Evolutionary conservation across 306 rosid species (phyloP).

Genomic region (Trifolium dubium): DNA sequence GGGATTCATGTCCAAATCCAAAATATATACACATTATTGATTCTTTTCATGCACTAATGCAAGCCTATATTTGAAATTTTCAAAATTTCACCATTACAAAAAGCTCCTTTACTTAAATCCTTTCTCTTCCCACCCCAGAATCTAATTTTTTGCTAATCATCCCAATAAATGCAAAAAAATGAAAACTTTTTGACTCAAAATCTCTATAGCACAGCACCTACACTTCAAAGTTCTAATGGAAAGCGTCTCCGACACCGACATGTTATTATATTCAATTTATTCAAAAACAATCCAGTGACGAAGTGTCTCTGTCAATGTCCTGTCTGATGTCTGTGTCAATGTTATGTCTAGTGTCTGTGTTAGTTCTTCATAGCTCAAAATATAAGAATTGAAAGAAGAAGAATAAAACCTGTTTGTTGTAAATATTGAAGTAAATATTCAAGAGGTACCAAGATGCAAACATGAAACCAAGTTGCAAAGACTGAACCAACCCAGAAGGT

Average conservation of each 20-base stretch:
- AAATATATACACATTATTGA: not conserved
- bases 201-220: too few relatives aligned
- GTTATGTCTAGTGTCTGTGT: too few relatives aligned
- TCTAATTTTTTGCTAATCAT: conserved; percentile 2
- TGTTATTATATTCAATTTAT: too few relatives aligned
- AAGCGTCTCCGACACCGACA: too few relatives aligned
- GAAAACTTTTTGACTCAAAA: conserved; percentile 9
- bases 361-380: too few relatives aligned
- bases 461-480: conserved; percentile 67
- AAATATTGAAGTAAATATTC: conserved; percentile 78
- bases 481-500: conserved; percentile 28
- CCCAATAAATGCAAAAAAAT: conserved; percentile 13
- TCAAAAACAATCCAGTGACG: too few relatives aligned
- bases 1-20: not conserved
- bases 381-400: too few relatives aligned
- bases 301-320: too few relatives aligned
- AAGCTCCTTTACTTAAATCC: not conserved
- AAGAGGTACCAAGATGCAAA: conserved; percentile 74
- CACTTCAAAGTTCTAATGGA: too few relatives aligned
- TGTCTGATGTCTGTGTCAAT: too few relatives aligned
- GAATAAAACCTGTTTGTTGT: conserved; percentile 68
- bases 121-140: conserved; percentile 14
- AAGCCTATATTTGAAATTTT: not conserved
- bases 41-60: conserved; percentile 26
- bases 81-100: conserved; percentile 6